Conservation (phyloP, 1,284 basidiomycete genomes). For the Entoloma clypeatum region DNA sequence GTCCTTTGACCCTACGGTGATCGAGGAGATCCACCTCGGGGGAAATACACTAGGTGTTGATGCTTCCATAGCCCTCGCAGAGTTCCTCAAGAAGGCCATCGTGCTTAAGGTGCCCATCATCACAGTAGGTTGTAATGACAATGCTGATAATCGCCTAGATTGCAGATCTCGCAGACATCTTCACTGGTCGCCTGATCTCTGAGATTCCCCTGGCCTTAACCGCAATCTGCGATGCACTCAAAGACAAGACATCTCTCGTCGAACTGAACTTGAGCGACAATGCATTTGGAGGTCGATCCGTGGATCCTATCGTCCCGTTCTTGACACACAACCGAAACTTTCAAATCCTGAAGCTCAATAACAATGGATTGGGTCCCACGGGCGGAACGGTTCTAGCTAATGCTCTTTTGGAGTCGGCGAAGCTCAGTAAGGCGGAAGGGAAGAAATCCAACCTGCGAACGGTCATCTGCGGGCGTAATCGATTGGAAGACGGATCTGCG, state of each 20-base stretch:
- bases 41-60: conserved; percentile 97
- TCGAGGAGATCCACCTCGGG: conserved; percentile 91
- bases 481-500: conserved; percentile 91
- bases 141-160: conserved; percentile 48
- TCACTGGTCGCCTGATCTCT: conserved; percentile 92
- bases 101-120: conserved; percentile 60
- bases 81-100: conserved; percentile 71
- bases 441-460: conserved; percentile 70
- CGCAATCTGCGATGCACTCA: conserved; percentile 86
- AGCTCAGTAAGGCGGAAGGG: conserved; percentile 62
- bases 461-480: conserved; percentile 92
- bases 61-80: conserved; percentile 83
- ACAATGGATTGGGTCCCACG: conserved; percentile 95
- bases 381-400: conserved; percentile 86
- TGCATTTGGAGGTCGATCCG: conserved; percentile 94
- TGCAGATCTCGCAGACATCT: conserved; percentile 96
- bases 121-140: conserved; percentile 11
- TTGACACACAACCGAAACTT: conserved; percentile 77
- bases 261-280: conserved; percentile 95
- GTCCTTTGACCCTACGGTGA: conserved; percentile 57
- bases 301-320: conserved; percentile 92
- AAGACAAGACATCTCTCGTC: conserved; percentile 74
- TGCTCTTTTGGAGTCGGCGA: conserved; percentile 79
- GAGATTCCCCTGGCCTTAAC: conserved; percentile 92
- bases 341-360: conserved; percentile 87